Evolutionary conservation across 768 basidiomycete genomes (phyloP), one percentile per base, ranked within the genome.

Genomic region (Boletus bicolor): DNA sequence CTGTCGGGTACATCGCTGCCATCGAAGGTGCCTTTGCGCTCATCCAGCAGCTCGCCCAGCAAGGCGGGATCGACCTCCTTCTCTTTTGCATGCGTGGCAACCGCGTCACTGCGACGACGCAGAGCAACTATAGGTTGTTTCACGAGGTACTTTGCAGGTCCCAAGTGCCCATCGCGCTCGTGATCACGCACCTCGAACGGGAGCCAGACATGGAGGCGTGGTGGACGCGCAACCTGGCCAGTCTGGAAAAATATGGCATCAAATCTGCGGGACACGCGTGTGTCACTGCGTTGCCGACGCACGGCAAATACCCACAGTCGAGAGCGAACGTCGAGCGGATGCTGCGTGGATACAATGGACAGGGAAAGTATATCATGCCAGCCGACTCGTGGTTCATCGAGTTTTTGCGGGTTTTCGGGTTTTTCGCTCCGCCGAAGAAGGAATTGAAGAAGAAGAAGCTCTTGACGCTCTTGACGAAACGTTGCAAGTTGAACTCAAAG

Each of bases 51-150:
- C 65, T 79, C 39, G 32, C 57, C 7, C 38, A 62, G 14, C 55
- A 57, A 8, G 71, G 64, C 21, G 76, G 77, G 11, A 45, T 79
- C 28, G 70, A 66, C 63, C 73, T 79, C 44, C 72, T 79, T 14
- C 64, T 78, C 8, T 77, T 71, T 50, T 72, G 72, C 51, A 72
- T 76, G 35, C 70, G 74, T 4, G 73, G 68, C 3, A 73, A 75
- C 11, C 66, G 75, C 49, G 67, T 77, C 53, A 73, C 66, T 0
- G 70, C 71, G 44, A 63, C 53, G 2, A 64, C 68, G 21, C 64
- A 71, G 52, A 70, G 68, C 57, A 77, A 78, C 54, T 79, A 75
- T 57, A 56, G 63, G 34, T 36, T 75, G 5, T 75, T 77, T 51
- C 64, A 69, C 44, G 69, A 77, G 42, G 68, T 77, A 12, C 69